phyloP scores from a whole-genome alignment of 2,329 filamentous ascomycete genomes.

The Ophiocordyceps sinensis region DNA sequence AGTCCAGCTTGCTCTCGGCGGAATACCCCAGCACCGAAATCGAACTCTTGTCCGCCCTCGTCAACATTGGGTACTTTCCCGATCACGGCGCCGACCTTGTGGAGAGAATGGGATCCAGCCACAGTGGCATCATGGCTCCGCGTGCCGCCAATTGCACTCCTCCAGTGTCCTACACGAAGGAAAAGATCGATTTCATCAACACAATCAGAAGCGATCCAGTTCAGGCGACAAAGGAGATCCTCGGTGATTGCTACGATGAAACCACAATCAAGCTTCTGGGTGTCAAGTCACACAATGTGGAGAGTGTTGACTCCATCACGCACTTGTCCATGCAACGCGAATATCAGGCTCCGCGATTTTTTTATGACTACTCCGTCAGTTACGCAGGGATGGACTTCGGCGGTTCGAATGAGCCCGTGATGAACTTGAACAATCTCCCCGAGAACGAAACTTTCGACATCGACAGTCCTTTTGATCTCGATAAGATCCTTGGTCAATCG shows the following conservation, averaged over 20 bases:
- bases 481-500: conserved; percentile 7
- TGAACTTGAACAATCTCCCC: conserved; percentile 6
- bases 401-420: conserved; percentile 1
- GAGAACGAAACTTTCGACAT: conserved; percentile 10
- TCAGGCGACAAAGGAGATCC: conserved; percentile 8
- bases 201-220: conserved; percentile 6
- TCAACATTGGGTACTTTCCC: conserved; percentile 12
- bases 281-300: conserved; percentile 4
- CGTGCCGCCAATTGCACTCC: not conserved
- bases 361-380: conserved; percentile 5
- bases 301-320: conserved; percentile 6
- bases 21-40: conserved; percentile 12
- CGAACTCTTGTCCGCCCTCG: conserved; percentile 11
- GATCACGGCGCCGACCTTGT: conserved; percentile 9
- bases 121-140: conserved; percentile 13
- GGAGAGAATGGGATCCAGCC: conserved; percentile 8
- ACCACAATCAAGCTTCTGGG: conserved; percentile 3
- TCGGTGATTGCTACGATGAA: conserved; percentile 6
- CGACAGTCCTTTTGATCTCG: conserved; percentile 9
- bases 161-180: conserved; percentile 4
- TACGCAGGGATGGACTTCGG: conserved; percentile 2
- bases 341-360: conserved; percentile 4
- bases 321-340: conserved; percentile 6
- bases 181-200: conserved; percentile 9
- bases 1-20: conserved; percentile 1